Percentiles rank a stretch among this genome's conserved stretches.
phyloP scores from a whole-genome alignment of 305 asterid genomes.

The Salvia sclarea region DNA sequence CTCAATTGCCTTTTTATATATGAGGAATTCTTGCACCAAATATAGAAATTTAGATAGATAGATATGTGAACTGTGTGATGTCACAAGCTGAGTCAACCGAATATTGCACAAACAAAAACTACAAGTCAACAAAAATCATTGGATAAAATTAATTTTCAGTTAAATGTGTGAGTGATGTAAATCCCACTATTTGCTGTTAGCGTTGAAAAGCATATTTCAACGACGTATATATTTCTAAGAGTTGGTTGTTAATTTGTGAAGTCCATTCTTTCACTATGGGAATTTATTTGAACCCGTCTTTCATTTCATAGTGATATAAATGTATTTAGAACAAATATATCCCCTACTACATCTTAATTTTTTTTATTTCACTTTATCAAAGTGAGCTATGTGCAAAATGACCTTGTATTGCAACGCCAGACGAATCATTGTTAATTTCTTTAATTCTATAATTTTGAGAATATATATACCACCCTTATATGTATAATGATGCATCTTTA shows the following conservation, averaged over 20 bases:
- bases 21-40: constrained; percentile 26
- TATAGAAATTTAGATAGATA: constrained; percentile 22
- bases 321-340: too few relatives aligned
- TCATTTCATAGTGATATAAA: background rate
- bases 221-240: background rate
- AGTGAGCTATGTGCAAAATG: too few relatives aligned
- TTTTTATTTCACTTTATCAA: too few relatives aligned
- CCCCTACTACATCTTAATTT: too few relatives aligned
- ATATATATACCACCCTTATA: too few relatives aligned
- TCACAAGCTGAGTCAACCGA: constrained; percentile 4
- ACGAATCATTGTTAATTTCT: too few relatives aligned
- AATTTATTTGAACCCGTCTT: background rate
- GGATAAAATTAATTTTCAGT: background rate
- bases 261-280: constrained; percentile 4
- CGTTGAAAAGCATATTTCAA: background rate
- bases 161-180: background rate
- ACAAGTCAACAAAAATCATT: background rate
- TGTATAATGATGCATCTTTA: too few relatives aligned
- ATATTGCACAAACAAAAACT: background rate
- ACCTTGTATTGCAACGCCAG: too few relatives aligned
- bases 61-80: background rate
- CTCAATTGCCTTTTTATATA: constrained; percentile 23
- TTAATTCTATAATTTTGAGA: too few relatives aligned
- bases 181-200: background rate
- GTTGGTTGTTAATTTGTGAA: background rate